phyloP scores from a whole-genome alignment of 192 early-diverging fungal species.

The Phlyctochytrium bullatum region DNA sequence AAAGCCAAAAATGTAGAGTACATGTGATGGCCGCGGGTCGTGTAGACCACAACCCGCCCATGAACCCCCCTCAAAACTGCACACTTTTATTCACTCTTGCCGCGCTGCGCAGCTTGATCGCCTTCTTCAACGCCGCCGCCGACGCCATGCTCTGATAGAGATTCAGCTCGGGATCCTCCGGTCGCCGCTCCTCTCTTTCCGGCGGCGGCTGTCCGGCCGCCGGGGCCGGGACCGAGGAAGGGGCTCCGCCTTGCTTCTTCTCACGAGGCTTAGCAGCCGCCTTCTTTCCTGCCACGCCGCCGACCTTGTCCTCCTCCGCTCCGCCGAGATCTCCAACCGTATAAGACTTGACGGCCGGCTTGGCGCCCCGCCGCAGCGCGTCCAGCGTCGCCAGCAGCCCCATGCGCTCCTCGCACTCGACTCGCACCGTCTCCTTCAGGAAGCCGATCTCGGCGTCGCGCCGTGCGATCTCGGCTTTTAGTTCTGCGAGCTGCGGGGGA shows the following conservation, averaged over 20 bases:
- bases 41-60: no score
- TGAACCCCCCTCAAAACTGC: no score
- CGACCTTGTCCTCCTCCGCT: neutral
- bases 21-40: no score
- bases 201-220: neutral
- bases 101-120: constrained; percentile 12
- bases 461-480: constrained; percentile 24
- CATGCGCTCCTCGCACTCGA: constrained; percentile 58
- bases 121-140: constrained; percentile 20
- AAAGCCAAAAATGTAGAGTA: no score
- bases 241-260: neutral
- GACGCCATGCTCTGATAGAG: constrained; percentile 25
- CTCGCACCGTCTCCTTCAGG: constrained; percentile 47
- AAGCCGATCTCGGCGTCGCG: constrained; percentile 49
- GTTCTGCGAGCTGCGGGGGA: constrained; percentile 9
- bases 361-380: constrained; percentile 10
- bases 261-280: neutral
- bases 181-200: neutral
- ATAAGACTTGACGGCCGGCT: neutral
- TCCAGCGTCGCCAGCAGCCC: constrained; percentile 41
- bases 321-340: neutral
- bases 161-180: neutral
- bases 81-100: no score
- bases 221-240: neutral
- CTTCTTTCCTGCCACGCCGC: neutral